These are phyloP conservation scores for Phialophora tarda DNA, from an alignment of 2,329 filamentous ascomycete genomes.

Conservation along the genomic window DNA sequence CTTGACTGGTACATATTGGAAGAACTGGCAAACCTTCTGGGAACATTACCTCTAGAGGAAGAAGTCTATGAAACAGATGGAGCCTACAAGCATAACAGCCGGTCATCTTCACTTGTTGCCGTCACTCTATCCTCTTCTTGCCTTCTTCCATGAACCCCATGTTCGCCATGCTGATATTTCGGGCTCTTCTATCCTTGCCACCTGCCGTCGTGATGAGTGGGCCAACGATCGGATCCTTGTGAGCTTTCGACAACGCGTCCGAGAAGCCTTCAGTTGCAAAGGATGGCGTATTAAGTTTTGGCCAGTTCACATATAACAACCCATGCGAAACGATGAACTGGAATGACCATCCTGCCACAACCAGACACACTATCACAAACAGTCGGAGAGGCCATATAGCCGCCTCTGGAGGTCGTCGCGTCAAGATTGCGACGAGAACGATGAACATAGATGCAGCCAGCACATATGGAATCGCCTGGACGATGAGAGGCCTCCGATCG, in stretches of 20 bases:
- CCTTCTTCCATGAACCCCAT: slow-evolving; percentile 91
- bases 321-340: slow-evolving; percentile 83
- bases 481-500: slow-evolving; percentile 81
- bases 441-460: slow-evolving; percentile 86
- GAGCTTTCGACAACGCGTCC: slow-evolving; percentile 80
- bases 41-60: slow-evolving; percentile 46
- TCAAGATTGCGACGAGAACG: slow-evolving; percentile 74
- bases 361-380: slow-evolving; percentile 79
- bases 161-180: slow-evolving; percentile 80
- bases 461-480: slow-evolving; percentile 93
- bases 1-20: not conserved
- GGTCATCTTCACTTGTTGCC: not conserved
- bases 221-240: slow-evolving; percentile 82
- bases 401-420: slow-evolving; percentile 72
- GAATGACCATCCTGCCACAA: slow-evolving; percentile 71
- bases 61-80: slow-evolving; percentile 44
- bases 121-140: slow-evolving; percentile 90
- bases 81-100: not conserved
- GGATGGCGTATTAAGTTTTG: slow-evolving; percentile 86
- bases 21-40: not conserved
- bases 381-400: slow-evolving; percentile 80
- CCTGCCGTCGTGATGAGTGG: slow-evolving; percentile 65
- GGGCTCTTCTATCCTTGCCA: slow-evolving; percentile 66
- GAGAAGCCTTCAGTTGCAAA: slow-evolving; percentile 88
- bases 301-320: slow-evolving; percentile 98